phyloP scores from a whole-genome alignment of 2,329 filamentous ascomycete genomes.

The Onygenales sp. region DNA sequence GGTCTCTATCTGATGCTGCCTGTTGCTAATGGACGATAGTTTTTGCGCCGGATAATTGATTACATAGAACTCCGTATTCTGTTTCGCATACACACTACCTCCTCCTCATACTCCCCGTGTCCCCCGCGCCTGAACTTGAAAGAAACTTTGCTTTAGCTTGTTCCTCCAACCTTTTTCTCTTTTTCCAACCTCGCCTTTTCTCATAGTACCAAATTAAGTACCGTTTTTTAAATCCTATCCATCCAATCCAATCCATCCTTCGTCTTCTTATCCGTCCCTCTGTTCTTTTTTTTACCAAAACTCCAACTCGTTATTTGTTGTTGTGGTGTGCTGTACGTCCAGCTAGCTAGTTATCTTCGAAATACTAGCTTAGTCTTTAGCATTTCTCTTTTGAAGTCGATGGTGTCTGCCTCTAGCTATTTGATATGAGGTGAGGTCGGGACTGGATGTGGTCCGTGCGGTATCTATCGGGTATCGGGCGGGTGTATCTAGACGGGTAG shows the following conservation, averaged over 20 bases:
- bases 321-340: too few relatives aligned
- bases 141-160: too few relatives aligned
- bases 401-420: too few relatives aligned
- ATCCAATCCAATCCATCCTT: not conserved
- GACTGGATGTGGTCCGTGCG: too few relatives aligned
- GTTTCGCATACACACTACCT: not conserved
- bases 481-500: too few relatives aligned
- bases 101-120: not conserved
- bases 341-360: too few relatives aligned
- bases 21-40: not conserved
- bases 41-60: not conserved
- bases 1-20: too few relatives aligned
- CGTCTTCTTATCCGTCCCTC: not conserved
- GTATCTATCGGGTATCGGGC: too few relatives aligned
- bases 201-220: not conserved
- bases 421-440: too few relatives aligned
- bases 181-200: not conserved
- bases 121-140: not conserved
- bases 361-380: too few relatives aligned
- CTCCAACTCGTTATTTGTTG: too few relatives aligned
- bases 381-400: too few relatives aligned
- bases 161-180: not conserved
- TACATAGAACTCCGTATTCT: not conserved
- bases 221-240: not conserved
- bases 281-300: not conserved